Evolutionary conservation across 495 filamentous ascomycete species (phyloP), one percentile per base, ranked within the genome.

Genomic region (Penicillium daleae): DNA sequence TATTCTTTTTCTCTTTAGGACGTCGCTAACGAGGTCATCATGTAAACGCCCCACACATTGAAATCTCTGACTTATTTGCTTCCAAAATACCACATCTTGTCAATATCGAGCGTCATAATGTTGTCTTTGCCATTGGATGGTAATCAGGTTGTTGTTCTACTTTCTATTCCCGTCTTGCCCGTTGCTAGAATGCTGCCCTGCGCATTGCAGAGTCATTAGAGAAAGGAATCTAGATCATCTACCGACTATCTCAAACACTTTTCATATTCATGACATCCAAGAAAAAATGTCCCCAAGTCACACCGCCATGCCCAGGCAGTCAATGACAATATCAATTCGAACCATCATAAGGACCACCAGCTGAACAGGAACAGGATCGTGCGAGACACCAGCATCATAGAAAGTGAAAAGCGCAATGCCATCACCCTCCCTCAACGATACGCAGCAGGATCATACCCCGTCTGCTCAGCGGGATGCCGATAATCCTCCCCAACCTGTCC

Each of bases 1-100:
- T 24, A n/a, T 52, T 61, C 24, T n/a, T 29, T 52, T 21, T 55
- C 49, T 35, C 3, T 48, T 8, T 72, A 94, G 90, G 91, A 95
- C 76, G 92, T 97, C 61, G 80, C 89, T 69, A 97, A 97, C 77
- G 93, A 97, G 74, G 92, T 97, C 63, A 97, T 97, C 71, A 97
- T 97, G 93, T 97, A 86, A 84, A 63, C 37, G 52, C 55, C 29
- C n/a, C 59, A 49, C 26, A 29, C 26, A 35, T 33, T 61, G 57
- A 56, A n/a, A 39, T 59, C 59, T 63, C 65, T 66, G 62, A 48
- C 65, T 63, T 54, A n/a, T 56, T 56, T 65, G 56, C 35, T 60
- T 63, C 27, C 60, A 68, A 70, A 66, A 60, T 57, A 68, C 55
- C 61, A 51, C 59, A 66, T 72, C 59, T 69, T 65, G 60, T 66